Evolutionary conservation across 495 filamentous ascomycete species (phyloP).

Genomic region (Cercophora scortea): DNA sequence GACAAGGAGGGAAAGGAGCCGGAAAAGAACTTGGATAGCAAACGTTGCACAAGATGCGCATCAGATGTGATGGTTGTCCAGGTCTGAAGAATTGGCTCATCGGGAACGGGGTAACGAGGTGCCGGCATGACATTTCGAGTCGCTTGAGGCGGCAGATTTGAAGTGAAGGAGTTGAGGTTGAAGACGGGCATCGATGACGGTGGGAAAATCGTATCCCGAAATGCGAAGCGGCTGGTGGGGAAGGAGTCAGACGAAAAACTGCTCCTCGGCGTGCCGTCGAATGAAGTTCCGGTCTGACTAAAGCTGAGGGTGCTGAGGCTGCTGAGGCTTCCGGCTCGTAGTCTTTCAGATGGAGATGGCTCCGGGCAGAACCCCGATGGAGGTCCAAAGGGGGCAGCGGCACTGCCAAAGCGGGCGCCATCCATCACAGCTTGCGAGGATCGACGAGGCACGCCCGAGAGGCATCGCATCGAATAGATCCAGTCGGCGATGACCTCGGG

Average conservation of each 20-base stretch:
- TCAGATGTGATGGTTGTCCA: slow-evolving; percentile 21
- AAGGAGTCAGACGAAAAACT: slow-evolving; percentile 1
- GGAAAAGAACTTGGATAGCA: slow-evolving; percentile 13
- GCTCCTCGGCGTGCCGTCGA: slow-evolving; percentile 1
- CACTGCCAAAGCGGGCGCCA: not conserved
- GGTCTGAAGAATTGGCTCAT: slow-evolving; percentile 1
- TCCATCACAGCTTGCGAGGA: not conserved
- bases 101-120: not conserved
- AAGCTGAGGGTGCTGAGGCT: slow-evolving; percentile 3
- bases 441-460: not conserved
- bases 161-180: not conserved
- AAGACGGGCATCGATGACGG: not conserved
- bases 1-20: slow-evolving; percentile 10
- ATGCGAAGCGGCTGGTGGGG: not conserved
- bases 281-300: not conserved
- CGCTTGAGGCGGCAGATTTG: too few species aligned
- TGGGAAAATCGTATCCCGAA: not conserved
- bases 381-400: not conserved
- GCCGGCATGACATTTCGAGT: too few species aligned
- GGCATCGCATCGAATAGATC: slow-evolving; percentile 12
- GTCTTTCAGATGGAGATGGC: not conserved
- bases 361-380: not conserved
- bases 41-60: slow-evolving; percentile 10
- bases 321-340: slow-evolving; percentile 2
- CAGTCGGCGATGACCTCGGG: slow-evolving; percentile 22